phyloP scores from a whole-genome alignment of 176 grass and related monocot species.

The Musa itinerans region DNA sequence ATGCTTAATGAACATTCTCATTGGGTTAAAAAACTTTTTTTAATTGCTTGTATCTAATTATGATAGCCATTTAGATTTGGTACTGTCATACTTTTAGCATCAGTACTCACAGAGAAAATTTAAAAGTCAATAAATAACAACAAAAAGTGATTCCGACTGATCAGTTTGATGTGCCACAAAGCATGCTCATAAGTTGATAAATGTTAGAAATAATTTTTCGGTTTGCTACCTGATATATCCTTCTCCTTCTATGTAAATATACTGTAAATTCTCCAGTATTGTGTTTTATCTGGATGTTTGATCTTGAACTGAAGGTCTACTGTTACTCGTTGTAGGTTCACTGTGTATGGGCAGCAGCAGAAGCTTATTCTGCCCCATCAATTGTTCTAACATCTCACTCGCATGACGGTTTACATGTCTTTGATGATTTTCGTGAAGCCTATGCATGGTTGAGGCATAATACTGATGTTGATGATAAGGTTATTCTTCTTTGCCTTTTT shows the following conservation, averaged over 20 bases:
- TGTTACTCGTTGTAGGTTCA: slow-evolving; percentile 54
- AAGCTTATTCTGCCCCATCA: slow-evolving; percentile 94
- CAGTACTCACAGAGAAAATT: too few species aligned
- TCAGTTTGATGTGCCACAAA: background rate
- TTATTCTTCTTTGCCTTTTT: slow-evolving; percentile 5
- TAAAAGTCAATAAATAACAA: too few species aligned
- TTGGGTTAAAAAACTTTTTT: too few species aligned
- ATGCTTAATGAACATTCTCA: background rate
- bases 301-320: background rate
- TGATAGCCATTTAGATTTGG: too few species aligned
- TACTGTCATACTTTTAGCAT: too few species aligned
- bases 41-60: too few species aligned
- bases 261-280: background rate
- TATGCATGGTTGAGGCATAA: slow-evolving; percentile 98
- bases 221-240: background rate
- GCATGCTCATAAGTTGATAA: background rate
- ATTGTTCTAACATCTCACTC: slow-evolving; percentile 96
- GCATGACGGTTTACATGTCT: slow-evolving; percentile 85
- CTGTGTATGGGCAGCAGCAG: slow-evolving; percentile 99
- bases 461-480: slow-evolving; percentile 98
- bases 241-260: background rate
- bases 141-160: too few species aligned
- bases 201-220: background rate
- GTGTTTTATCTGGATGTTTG: background rate
- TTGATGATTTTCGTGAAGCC: slow-evolving; percentile 99